Conservation (phyloP, 208 protist species). For the Crithidia acanthocephali region DNA sequence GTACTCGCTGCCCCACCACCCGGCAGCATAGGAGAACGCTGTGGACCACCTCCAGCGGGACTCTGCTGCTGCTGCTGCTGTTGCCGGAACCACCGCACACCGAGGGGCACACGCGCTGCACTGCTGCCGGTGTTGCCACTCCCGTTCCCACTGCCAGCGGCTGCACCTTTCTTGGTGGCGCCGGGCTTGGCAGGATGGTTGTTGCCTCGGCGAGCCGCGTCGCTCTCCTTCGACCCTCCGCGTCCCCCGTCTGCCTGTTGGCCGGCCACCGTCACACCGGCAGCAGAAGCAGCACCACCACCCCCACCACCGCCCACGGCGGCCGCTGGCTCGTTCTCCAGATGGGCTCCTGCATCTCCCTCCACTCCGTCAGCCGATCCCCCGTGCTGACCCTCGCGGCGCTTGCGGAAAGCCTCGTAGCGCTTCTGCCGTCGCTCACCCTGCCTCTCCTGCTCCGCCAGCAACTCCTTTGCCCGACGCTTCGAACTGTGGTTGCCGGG, state of each 20-base stretch:
- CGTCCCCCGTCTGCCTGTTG: no score
- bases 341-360: no score
- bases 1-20: neutral
- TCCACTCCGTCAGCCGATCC: neutral
- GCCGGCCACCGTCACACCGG: no score
- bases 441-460: slow-evolving; percentile 29
- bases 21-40: neutral
- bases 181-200: neutral
- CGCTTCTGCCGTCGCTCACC: slow-evolving; percentile 29
- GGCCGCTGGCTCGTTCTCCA: no score
- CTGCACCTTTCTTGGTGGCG: neutral
- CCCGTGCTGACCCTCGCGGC: slow-evolving; percentile 27
- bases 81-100: slow-evolving; percentile 27
- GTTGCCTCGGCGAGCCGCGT: no score
- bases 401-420: slow-evolving; percentile 37
- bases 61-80: slow-evolving; percentile 24
- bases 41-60: neutral
- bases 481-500: slow-evolving; percentile 10
- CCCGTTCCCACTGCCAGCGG: neutral
- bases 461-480: slow-evolving; percentile 23
- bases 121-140: neutral
- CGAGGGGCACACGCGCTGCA: slow-evolving; percentile 10
- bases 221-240: no score
- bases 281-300: no score
- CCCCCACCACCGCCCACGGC: no score